Evolutionary conservation across 2,329 filamentous ascomycete species (phyloP), one percentile per base, ranked within the genome.

Genomic region (Dactylellina leptospora): DNA sequence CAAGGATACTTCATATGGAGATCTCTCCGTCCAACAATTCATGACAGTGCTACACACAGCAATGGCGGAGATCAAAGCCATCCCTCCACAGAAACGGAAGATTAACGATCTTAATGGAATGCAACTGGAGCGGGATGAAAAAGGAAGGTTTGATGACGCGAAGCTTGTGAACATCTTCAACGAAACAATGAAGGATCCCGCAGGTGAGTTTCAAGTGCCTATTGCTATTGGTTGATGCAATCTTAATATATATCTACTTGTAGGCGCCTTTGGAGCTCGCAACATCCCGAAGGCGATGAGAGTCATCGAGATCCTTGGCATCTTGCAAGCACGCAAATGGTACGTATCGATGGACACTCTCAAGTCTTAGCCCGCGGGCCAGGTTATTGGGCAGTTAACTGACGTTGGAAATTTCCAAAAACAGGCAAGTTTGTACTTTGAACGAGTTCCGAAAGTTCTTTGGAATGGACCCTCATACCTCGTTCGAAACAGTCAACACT

Each of bases 361-460:
- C n/a, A n/a, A n/a, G n/a, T n/a, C n/a, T n/a, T n/a, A n/a, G n/a
- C n/a, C n/a, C n/a, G n/a, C n/a, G n/a, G n/a, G n/a, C n/a, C n/a
- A n/a, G n/a, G n/a, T n/a, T n/a, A n/a, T n/a, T n/a, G n/a, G n/a
- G n/a, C n/a, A n/a, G n/a, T n/a, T n/a, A n/a, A n/a, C n/a, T n/a
- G n/a, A n/a, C n/a, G n/a, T n/a, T n/a, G n/a, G n/a, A n/a, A n/a
- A n/a, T n/a, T n/a, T n/a, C n/a, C n/a, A n/a, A n/a, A n/a, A n/a
- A n/a, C n/a, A n/a, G n/a, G n/a, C n/a, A n/a, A n/a, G n/a, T n/a
- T 6, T 88, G 89, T 0, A 88, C 89, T 0, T 82, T 96, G 72
- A 96, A 96, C 77, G 91, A 95, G 81, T 96, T 95, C 82, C 85
- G 91, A 56, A 88, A 90, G 78, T 90, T 92, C 81, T 93, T 93